Base-by-base conservation (phyloP, 225 moss, liverwort and hornwort genomes). In the Marchantia polymorpha region DNA sequence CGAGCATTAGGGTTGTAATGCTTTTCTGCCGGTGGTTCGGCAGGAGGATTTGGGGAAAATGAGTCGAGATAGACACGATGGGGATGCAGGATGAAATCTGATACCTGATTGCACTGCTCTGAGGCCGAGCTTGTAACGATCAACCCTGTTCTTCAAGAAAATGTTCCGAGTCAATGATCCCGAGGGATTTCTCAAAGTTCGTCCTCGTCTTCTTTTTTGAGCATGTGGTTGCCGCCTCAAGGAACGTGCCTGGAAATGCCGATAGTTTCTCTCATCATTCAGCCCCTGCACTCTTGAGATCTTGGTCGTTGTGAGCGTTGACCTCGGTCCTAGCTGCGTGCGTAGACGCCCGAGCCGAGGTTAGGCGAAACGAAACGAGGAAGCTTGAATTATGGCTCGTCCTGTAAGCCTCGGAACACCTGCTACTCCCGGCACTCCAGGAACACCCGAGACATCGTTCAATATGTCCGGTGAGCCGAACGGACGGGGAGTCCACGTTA, bases 371-470 rank as follows among this genome's bases (percentile, higher is more conserved):
- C 51, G 23, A 11, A 52, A 51, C 52, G 16, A 48, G 19, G 39
- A 48, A 69, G 69, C 72, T 72, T 22, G 58, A 59, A 58, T 14
- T 8, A 75, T 75, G 75, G 58, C 75, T 31, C 52, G 51, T 72
- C 39, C 75, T 31, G 58, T 46, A 39, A 59, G 55, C 46, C 31
- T 58, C 59, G 75, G 58, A 39, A 75, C 58, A 8, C 59, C 59
- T 75, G 74, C 30, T 27, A 56, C 74, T 74, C 55, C 74, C 0
- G 76, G 76, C 31, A 76, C 76, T 12, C 79, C 81, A 19, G 71
- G 79, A 29, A 84, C 87, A 22, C 87, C 84, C 31, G 87, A 78
- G 11, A 87, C 79, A 12, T 59, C 87, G 8, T 69, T 80, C 46
- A 72, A 63, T 54, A 73, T 15, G 2, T 66, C 85, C 1, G 81